Evolutionary conservation across 768 basidiomycete species (phyloP).

Genomic region (Rhizopogon rudus): DNA sequence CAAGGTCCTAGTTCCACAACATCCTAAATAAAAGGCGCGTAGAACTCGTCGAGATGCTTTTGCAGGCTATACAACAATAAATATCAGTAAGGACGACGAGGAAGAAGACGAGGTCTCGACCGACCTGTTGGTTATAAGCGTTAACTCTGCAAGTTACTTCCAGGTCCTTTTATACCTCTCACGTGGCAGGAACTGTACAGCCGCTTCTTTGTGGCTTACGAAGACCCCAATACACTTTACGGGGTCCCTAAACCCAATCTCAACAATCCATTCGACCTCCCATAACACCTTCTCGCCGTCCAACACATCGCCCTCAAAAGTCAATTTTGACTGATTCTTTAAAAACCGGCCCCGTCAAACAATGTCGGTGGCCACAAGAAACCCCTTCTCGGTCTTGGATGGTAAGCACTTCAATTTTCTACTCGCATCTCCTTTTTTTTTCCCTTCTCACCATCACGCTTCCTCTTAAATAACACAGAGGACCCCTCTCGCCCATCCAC

Average conservation of each 20-base stretch:
- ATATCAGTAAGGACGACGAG: slow-evolving; percentile 11
- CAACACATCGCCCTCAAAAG: slow-evolving; percentile 4
- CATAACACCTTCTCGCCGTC: slow-evolving; percentile 2
- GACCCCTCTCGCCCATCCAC: slow-evolving; percentile 37
- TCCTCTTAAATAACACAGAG: slow-evolving; percentile 30
- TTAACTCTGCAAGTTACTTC: slow-evolving; percentile 23
- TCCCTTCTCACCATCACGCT: neutral
- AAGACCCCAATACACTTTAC: slow-evolving; percentile 36
- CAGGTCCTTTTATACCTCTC: slow-evolving; percentile 17
- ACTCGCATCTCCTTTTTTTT: neutral
- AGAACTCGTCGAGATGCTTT: slow-evolving; percentile 91
- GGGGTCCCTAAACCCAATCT: slow-evolving; percentile 11
- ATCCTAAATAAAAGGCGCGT: slow-evolving; percentile 49
- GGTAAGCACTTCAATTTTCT: slow-evolving; percentile 39
- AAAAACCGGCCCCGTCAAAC: slow-evolving; percentile 59
- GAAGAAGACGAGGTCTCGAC: slow-evolving; percentile 13
- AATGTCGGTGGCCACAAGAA: slow-evolving; percentile 90
- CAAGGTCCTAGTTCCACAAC: slow-evolving; percentile 79
- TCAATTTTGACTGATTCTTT: slow-evolving; percentile 14
- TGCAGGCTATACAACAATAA: slow-evolving; percentile 40
- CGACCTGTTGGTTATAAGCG: slow-evolving; percentile 61
- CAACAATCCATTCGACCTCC: neutral
- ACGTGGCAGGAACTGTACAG: slow-evolving; percentile 32
- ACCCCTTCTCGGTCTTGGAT: slow-evolving; percentile 80
- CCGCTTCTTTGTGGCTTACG: slow-evolving; percentile 32